phyloP scores from a whole-genome alignment of 129 eudicot species.

The Centaurea solstitialis region DNA sequence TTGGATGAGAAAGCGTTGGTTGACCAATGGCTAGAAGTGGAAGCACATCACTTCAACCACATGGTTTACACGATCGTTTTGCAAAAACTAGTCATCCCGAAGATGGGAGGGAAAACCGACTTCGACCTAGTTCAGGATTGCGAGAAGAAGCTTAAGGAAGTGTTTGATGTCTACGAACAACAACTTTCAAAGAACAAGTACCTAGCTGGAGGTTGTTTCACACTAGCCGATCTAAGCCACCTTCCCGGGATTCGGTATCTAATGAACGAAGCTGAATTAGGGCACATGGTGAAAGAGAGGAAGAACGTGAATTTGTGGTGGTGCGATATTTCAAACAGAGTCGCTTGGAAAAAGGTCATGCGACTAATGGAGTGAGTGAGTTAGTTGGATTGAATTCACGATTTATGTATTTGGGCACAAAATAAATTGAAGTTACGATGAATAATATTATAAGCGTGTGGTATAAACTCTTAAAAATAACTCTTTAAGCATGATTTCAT shows the following conservation, averaged over 20 bases:
- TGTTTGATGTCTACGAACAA: slow-evolving; percentile 66
- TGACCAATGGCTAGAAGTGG: slow-evolving; percentile 92
- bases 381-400: no score
- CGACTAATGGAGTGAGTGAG: slow-evolving; percentile 25
- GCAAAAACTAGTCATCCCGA: slow-evolving; percentile 63
- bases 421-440: no score
- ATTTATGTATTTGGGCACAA: no score
- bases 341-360: slow-evolving; percentile 78
- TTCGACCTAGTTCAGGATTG: slow-evolving; percentile 35
- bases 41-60: slow-evolving; percentile 75
- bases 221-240: slow-evolving; percentile 73
- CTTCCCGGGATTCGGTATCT: slow-evolving; percentile 69
- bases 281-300: slow-evolving; percentile 51
- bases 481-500: no score
- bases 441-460: no score
- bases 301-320: slow-evolving; percentile 75
- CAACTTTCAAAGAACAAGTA: slow-evolving; percentile 48
- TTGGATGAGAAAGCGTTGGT: slow-evolving; percentile 74
- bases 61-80: slow-evolving; percentile 61
- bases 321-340: slow-evolving; percentile 63
- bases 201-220: slow-evolving; percentile 63
- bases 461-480: no score
- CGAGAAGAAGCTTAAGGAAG: slow-evolving; percentile 49
- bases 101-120: slow-evolving; percentile 62
- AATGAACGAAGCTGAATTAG: slow-evolving; percentile 52